Evolutionary conservation across 2,329 filamentous ascomycete species (phyloP).

Genomic region (Neopestalotiopsis rosae): DNA sequence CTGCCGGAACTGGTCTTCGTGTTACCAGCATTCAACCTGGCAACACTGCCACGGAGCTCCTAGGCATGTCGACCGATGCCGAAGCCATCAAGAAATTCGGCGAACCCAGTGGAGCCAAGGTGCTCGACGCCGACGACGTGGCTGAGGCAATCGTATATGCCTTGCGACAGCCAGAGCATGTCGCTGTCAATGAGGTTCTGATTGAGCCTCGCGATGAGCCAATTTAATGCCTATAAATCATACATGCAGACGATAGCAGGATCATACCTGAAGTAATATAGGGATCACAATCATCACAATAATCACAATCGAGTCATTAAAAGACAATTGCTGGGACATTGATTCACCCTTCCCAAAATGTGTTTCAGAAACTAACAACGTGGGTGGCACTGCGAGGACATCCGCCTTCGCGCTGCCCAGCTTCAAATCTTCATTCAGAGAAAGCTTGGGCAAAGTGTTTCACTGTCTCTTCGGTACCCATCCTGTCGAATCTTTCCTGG

Average conservation of each 20-base stretch:
- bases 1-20: constrained; percentile 72
- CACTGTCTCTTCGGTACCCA: too few relatives aligned
- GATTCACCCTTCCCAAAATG: too few relatives aligned
- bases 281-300: too few relatives aligned
- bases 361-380: too few relatives aligned
- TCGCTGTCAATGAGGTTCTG: constrained; percentile 80
- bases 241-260: neutral
- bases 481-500: too few relatives aligned
- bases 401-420: too few relatives aligned
- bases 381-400: too few relatives aligned
- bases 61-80: constrained; percentile 75
- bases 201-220: constrained; percentile 81
- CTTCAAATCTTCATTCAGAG: too few relatives aligned
- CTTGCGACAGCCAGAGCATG: constrained; percentile 74
- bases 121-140: constrained; percentile 76
- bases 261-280: too few relatives aligned
- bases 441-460: too few relatives aligned
- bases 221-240: constrained; percentile 49
- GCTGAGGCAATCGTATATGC: constrained; percentile 77
- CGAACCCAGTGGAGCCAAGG: constrained; percentile 75
- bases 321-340: too few relatives aligned
- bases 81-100: constrained; percentile 83
- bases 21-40: constrained; percentile 80
- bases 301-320: too few relatives aligned
- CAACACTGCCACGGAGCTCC: constrained; percentile 74